Evolutionary conservation across 208 protist species (phyloP).

Genomic region (Trypanosoma grayi): DNA sequence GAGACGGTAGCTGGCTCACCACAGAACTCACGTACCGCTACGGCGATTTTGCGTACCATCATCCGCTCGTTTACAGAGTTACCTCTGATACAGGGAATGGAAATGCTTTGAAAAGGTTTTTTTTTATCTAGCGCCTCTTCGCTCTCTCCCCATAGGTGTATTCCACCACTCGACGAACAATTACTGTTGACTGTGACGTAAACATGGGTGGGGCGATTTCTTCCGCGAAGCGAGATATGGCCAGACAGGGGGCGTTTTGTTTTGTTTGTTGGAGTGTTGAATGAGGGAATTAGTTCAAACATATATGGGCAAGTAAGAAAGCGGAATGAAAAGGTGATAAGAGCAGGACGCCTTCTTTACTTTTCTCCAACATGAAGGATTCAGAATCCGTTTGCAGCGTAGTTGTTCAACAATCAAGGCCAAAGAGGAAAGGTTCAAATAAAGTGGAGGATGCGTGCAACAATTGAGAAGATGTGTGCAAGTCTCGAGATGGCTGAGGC

Average conservation of each 20-base stretch:
- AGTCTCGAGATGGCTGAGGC: slow-evolving; percentile 1
- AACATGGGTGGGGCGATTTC: no score
- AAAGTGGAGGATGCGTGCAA: no score
- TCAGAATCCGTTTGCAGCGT: background rate
- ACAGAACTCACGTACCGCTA: background rate
- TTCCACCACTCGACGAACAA: no score
- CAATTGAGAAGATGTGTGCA: background rate
- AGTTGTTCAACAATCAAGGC: background rate
- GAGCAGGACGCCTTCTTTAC: background rate
- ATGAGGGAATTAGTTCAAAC: background rate
- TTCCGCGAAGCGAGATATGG: no score
- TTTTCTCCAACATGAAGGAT: no score
- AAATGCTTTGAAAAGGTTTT: background rate
- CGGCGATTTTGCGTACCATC: slow-evolving; percentile 29
- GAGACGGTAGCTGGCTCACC: slow-evolving; percentile 10
- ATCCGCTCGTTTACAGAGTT: slow-evolving; percentile 10
- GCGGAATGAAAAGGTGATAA: background rate
- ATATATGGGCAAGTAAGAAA: no score
- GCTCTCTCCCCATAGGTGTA: no score
- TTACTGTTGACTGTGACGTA: no score
- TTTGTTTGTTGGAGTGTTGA: background rate
- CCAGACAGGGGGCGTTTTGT: background rate
- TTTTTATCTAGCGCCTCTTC: background rate
- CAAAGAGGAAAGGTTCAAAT: no score
- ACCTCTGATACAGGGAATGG: background rate